Conservation (phyloP, 2,329 filamentous ascomycete species). For the Fusarium multiceps region DNA sequence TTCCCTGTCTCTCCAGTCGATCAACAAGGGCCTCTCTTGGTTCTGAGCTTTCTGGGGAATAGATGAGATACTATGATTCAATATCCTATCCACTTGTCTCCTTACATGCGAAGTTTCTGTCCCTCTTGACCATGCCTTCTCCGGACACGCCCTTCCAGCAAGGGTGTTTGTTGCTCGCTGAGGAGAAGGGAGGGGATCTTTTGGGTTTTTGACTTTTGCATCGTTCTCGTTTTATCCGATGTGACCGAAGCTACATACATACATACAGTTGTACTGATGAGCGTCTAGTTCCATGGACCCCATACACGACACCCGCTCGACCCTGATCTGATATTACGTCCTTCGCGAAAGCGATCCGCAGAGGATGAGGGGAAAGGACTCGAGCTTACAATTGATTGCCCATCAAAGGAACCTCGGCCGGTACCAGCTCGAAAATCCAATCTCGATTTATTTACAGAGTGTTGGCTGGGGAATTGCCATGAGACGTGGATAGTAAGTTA, state of each 20-base stretch:
- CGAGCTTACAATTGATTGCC: not conserved
- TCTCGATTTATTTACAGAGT: conserved; percentile 2
- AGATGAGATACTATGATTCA: conserved; percentile 1
- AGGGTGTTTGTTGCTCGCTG: conserved; percentile 7
- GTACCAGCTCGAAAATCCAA: conserved; percentile 10
- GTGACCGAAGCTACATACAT: not conserved
- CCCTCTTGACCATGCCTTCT: not conserved
- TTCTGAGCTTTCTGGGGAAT: conserved; percentile 23
- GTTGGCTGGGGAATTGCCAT: not conserved
- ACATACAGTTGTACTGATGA: conserved; percentile 12
- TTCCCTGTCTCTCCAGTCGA: conserved; percentile 20
- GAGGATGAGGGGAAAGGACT: not conserved
- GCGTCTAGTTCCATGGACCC: conserved; percentile 7
- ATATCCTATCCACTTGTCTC: conserved; percentile 9
- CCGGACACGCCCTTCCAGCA: conserved; percentile 23
- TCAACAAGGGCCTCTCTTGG: conserved; percentile 23
- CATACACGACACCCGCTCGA: conserved; percentile 25
- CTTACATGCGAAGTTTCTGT: not conserved
- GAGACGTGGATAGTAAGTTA: not conserved
- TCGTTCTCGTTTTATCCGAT: conserved; percentile 35
- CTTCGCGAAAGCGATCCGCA: conserved; percentile 14
- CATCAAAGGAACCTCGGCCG: conserved; percentile 8
- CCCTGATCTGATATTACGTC: conserved; percentile 42
- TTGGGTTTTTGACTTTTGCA: conserved; percentile 18
- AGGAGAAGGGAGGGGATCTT: conserved; percentile 14